phyloP scores from a whole-genome alignment of 192 early-diverging fungal species.

The Gigaspora rosea region DNA sequence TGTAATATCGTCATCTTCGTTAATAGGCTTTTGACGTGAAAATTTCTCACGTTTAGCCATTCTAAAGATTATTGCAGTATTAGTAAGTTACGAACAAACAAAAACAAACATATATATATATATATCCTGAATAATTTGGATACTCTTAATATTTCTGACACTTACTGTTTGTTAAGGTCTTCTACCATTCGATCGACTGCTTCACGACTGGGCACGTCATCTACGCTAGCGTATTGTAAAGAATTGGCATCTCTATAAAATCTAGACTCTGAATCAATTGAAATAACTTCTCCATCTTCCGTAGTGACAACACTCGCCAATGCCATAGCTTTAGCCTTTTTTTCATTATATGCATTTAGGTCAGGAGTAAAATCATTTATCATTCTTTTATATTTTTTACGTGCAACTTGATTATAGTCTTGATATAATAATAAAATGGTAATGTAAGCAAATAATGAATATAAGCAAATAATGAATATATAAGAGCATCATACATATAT shows the following conservation, averaged over 20 bases:
- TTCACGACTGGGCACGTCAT: constrained; percentile 60
- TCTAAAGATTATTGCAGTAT: constrained; percentile 40
- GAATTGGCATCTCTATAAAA: constrained; percentile 73
- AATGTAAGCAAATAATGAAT: not conserved
- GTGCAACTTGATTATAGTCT: constrained; percentile 83
- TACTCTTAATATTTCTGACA: constrained; percentile 3
- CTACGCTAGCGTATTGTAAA: constrained; percentile 59
- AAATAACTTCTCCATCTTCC: constrained; percentile 42
- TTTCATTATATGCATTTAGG: constrained; percentile 69
- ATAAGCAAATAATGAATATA: not conserved
- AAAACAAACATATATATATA: not conserved
- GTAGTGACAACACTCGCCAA: constrained; percentile 36
- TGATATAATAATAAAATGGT: constrained; percentile 14
- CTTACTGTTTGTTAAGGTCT: constrained; percentile 77
- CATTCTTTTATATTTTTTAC: constrained; percentile 84
- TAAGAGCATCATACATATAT: not conserved
- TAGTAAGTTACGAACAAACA: constrained; percentile 19
- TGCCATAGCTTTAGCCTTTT: constrained; percentile 49
- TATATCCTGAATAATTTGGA: not conserved
- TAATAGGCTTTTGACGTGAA: constrained; percentile 65
- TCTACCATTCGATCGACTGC: constrained; percentile 71
- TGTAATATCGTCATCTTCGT: constrained; percentile 86
- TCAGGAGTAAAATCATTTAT: constrained; percentile 85
- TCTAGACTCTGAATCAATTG: constrained; percentile 39
- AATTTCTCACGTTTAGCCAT: constrained; percentile 60